These are phyloP conservation scores for Chlamydomonas urium DNA, from an alignment of 139 green algal species.

Conservation along the genomic window DNA sequence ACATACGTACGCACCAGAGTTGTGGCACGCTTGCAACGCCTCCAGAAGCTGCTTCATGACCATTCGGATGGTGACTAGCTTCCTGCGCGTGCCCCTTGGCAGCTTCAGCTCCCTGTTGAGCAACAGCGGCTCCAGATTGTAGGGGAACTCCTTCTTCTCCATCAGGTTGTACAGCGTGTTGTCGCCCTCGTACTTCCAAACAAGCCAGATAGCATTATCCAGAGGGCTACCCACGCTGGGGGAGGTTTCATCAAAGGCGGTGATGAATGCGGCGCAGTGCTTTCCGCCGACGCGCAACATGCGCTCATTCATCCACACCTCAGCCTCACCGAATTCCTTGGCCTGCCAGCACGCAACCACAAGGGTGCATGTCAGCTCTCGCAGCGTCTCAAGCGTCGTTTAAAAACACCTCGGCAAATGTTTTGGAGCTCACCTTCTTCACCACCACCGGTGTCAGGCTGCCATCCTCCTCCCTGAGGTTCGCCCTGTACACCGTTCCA, in stretches of 20 bases:
- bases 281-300: conserved; percentile 65
- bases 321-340: conserved; percentile 94
- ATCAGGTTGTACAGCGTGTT: conserved; percentile 70
- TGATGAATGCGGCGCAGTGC: conserved; percentile 73
- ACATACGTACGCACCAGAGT: conserved; percentile 31
- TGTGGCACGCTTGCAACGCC: conserved; percentile 56
- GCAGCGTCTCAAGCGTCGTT: no score
- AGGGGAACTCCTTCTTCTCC: conserved; percentile 82
- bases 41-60: conserved; percentile 70
- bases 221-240: conserved; percentile 1
- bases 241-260: conserved; percentile 73
- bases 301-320: conserved; percentile 99
- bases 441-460: not conserved
- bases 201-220: conserved; percentile 49
- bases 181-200: conserved; percentile 80
- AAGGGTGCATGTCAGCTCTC: not conserved
- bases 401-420: no score
- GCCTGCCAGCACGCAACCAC: conserved; percentile 57
- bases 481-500: conserved; percentile 82
- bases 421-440: conserved; percentile 12
- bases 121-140: conserved; percentile 81
- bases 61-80: conserved; percentile 45
- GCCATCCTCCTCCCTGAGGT: conserved; percentile 38
- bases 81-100: conserved; percentile 33
- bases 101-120: conserved; percentile 70